Evolutionary conservation across 441 rosid genomes (phyloP).

Genomic region (Rhodomyrtus psidioides): DNA sequence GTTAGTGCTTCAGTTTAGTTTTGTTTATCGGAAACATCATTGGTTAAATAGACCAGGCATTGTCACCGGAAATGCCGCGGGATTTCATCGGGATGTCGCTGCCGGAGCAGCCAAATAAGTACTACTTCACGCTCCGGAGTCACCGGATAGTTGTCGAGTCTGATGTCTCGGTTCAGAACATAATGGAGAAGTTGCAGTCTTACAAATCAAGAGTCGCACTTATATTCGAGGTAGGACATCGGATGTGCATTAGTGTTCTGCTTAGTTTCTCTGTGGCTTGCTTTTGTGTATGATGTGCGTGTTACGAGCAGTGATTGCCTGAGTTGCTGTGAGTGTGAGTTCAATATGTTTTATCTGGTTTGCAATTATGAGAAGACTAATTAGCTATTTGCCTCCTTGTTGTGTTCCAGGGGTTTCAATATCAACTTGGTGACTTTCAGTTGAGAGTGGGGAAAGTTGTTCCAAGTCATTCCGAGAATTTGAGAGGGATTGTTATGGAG

Average conservation of each 20-base stretch:
- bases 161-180: slow-evolving; percentile 69
- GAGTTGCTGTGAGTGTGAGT: neutral
- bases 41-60: slow-evolving; percentile 35
- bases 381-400: neutral
- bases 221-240: slow-evolving; percentile 42
- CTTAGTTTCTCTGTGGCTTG: neutral
- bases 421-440: slow-evolving; percentile 80
- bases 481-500: slow-evolving; percentile 96
- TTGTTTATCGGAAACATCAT: neutral
- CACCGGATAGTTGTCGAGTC: slow-evolving; percentile 76
- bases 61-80: slow-evolving; percentile 53
- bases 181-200: slow-evolving; percentile 96
- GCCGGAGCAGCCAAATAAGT: slow-evolving; percentile 76
- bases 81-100: slow-evolving; percentile 77
- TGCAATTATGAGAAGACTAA: neutral
- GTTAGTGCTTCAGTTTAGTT: neutral
- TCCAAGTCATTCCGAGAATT: slow-evolving; percentile 65
- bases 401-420: slow-evolving; percentile 64
- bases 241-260: neutral
- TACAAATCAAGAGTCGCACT: slow-evolving; percentile 71
- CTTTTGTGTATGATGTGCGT: neutral
- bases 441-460: slow-evolving; percentile 83
- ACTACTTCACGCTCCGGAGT: slow-evolving; percentile 56
- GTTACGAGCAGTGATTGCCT: neutral
- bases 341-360: neutral